Conservation (phyloP, 2,329 filamentous ascomycete species). For the Hypoxylon sp. region DNA sequence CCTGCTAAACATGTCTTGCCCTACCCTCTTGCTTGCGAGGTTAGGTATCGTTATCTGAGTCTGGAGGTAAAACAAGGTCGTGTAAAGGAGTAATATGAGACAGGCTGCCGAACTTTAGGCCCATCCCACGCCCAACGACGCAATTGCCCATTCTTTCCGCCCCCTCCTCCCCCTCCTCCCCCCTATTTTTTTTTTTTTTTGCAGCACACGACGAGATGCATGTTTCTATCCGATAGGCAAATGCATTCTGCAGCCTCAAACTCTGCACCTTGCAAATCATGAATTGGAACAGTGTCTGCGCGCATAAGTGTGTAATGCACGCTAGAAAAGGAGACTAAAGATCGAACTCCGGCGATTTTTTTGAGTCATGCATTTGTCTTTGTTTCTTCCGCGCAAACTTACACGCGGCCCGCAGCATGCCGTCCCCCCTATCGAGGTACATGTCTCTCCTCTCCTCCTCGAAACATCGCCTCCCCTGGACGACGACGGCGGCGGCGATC, state of each 20-base stretch:
- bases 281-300: neutral
- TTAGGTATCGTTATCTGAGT: constrained; percentile 11
- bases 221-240: constrained; percentile 25
- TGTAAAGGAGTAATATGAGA: neutral
- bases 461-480: neutral
- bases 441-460: neutral
- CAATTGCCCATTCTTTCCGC: constrained; percentile 8
- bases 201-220: constrained; percentile 24
- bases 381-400: constrained; percentile 31
- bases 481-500: neutral
- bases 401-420: constrained; percentile 18
- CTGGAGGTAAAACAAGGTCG: constrained; percentile 19
- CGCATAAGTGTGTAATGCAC: neutral
- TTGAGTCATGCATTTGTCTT: constrained; percentile 23
- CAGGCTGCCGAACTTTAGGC: neutral
- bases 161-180: neutral
- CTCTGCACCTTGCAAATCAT: constrained; percentile 12
- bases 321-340: neutral
- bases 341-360: neutral
- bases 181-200: constrained; percentile 10
- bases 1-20: constrained; percentile 25
- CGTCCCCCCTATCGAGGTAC: neutral
- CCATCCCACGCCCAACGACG: constrained; percentile 10
- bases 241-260: constrained; percentile 25
- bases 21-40: constrained; percentile 24